Evolutionary conservation across 2,329 filamentous ascomycete genomes (phyloP).

Genomic region (Diplodia corticola): DNA sequence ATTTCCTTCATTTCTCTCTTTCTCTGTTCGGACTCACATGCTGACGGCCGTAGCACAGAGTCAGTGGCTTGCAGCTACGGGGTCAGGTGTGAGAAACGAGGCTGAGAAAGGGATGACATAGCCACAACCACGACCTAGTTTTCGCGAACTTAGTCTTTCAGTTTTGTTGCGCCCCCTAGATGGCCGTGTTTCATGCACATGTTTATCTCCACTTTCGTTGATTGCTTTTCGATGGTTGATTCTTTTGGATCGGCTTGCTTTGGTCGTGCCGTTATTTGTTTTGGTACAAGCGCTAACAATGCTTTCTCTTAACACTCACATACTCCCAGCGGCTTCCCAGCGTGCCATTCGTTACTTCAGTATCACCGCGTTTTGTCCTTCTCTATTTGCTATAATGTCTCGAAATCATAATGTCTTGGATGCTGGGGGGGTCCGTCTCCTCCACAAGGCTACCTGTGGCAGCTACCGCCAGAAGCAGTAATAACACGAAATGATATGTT

Average conservation of each 20-base stretch:
- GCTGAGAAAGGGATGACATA: background rate
- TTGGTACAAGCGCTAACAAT: background rate
- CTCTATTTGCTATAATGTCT: conserved; percentile 2
- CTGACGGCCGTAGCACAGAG: conserved; percentile 5
- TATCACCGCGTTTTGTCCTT: background rate
- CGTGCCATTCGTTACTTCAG: background rate
- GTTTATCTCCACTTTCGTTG: background rate
- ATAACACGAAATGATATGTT: background rate
- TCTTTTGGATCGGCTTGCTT: conserved; percentile 5
- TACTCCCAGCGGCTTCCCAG: conserved; percentile 2
- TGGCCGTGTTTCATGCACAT: background rate
- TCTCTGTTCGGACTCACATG: conserved; percentile 9
- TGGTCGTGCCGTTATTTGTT: background rate
- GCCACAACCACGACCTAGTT: background rate
- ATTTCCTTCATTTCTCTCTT: background rate
- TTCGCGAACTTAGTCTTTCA: background rate
- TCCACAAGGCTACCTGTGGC: background rate
- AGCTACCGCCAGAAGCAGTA: background rate
- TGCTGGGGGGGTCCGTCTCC: too few species aligned
- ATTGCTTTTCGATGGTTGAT: background rate
- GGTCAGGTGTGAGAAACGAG: conserved; percentile 4
- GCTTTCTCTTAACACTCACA: background rate
- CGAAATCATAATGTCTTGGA: conserved; percentile 10
- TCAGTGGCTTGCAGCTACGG: conserved; percentile 15
- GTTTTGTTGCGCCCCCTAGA: background rate